Base-by-base conservation (phyloP, 768 basidiomycete species). In the Strobilomyces dryophilus region DNA sequence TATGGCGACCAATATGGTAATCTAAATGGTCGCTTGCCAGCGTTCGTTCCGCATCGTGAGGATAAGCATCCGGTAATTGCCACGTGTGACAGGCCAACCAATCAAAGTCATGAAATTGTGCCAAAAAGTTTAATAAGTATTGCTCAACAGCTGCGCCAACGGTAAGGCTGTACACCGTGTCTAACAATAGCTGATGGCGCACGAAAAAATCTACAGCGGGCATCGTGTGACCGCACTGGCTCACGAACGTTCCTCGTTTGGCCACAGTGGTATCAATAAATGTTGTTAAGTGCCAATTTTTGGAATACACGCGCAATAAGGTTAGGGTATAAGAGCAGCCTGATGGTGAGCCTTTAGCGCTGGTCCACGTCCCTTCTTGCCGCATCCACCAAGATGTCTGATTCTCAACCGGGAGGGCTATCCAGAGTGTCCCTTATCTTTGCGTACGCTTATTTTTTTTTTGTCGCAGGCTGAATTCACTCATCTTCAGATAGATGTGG, bases 351-450 rank as follows among this genome's bases (percentile, higher is more conserved):
- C 11, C 15, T 20, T 51, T 40, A 1, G 35, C 44, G 52, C 42
- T 20, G 17, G 47, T 35, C 26, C 26, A 35, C 18, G 7, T 29
- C 46, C 27, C 37, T 55, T 36, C 34, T 21, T 51, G 36, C 36
- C 50, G 24, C 24, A 18, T 35, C 49, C 29, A 21, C 40, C 52
- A 59, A 17, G 43, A 64, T 66, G 64, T 20, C 63, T n/a, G 52
- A 61, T 42, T 21, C 49, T 20, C 26, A 36, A 14, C 29, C 9
- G 17, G 41, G 50, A 17, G 60, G 62, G 20, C 65, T 80, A 14
- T 71, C 69, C 59, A 79, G 82, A 56, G 83, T 92, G 55, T 89
- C 88, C 47, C 82, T 92, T 66, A 89, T 92, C 64, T 92, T 92
- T 65, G 89, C 89, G 89, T 90, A 59, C 45, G 85, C 56, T 29